Base-by-base conservation (phyloP, 2,329 filamentous ascomycete species). In the Neofusicoccum cordaticola region DNA sequence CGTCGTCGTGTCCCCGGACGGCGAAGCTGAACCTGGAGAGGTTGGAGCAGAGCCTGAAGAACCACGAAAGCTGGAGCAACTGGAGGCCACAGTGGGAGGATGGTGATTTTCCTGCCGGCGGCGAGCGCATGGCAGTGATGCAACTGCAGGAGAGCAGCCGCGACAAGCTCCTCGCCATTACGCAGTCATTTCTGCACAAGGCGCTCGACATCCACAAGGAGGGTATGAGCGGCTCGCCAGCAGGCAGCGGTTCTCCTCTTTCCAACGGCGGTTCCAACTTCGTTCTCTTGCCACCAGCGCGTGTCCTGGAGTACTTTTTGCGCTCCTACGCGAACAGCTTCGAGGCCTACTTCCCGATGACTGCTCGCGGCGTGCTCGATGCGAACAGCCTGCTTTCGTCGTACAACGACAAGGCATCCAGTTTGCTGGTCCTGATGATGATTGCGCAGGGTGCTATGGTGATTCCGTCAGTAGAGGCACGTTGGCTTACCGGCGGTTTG, bases 131-230 rank as follows among this genome's bases (percentile, higher is more conserved):
- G 47, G 75, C 75, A 4, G 81, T 84, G 12, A 78, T 82, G 70
- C 80, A 78, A 41, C 71, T 84, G 56, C 81, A 82, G 51, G 82
- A 84, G 63, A 78, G 82, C 50, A 88, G 87, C 2, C 82, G 88
- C 37, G 89, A 91, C 72, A 88, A 87, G 72, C 84, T 91, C 70
- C 82, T 90, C n/a, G 88, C 87, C 56, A 90, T 90, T 67, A 90
- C 88, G 0, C 88, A 90, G 72, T 85, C 82, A 47, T 90, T 90
- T 72, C 78, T 91, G 8, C 86, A 90, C 75, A 90, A 89, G 70
- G 89, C 89, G 1, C 81, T 90, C 2, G 86, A 90, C 13, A 89
- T 88, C 48, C 88, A 90, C 73, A 83, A 84, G 52, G 82, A 85
- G 27, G 81, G 83, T 2, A 73, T 69, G 67, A 74, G 71, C 31